Evolutionary conservation across 164 flowering plant species (phyloP).

Genomic region (Stephania yunnanensis): DNA sequence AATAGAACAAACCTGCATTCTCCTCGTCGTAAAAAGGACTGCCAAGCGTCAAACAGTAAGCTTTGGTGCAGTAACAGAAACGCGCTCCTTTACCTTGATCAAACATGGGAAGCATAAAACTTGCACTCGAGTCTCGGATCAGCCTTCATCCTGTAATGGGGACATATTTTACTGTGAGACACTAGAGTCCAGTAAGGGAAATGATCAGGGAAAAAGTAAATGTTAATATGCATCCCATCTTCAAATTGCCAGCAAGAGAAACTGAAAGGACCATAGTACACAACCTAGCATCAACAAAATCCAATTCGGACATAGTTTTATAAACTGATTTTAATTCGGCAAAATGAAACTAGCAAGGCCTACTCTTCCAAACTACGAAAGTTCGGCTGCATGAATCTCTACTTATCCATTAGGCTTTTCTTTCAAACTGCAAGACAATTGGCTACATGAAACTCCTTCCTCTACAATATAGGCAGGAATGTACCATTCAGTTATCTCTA

Average conservation of each 20-base stretch:
- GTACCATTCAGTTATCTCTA: no score
- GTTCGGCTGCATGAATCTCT: no score
- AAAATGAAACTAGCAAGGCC: no score
- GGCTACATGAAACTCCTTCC: no score
- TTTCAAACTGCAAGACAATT: no score
- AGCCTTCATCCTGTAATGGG: conserved; percentile 11
- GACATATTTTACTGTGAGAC: not conserved
- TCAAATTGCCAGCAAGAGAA: not conserved
- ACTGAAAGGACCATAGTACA: not conserved
- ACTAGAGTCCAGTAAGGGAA: not conserved
- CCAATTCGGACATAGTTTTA: not conserved
- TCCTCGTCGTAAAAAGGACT: not conserved
- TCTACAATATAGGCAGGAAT: no score
- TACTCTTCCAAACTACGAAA: no score
- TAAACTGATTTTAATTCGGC: not conserved
- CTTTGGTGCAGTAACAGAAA: not conserved
- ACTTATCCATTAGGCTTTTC: no score
- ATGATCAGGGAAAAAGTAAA: not conserved
- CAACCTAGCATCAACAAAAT: not conserved
- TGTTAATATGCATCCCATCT: not conserved
- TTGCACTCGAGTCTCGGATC: not conserved
- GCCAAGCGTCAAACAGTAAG: not conserved
- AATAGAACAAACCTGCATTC: not conserved
- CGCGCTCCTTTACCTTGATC: not conserved
- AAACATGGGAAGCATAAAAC: not conserved